Conservation (phyloP, 1,139 yeast species). For the Geotrichum siamense region DNA sequence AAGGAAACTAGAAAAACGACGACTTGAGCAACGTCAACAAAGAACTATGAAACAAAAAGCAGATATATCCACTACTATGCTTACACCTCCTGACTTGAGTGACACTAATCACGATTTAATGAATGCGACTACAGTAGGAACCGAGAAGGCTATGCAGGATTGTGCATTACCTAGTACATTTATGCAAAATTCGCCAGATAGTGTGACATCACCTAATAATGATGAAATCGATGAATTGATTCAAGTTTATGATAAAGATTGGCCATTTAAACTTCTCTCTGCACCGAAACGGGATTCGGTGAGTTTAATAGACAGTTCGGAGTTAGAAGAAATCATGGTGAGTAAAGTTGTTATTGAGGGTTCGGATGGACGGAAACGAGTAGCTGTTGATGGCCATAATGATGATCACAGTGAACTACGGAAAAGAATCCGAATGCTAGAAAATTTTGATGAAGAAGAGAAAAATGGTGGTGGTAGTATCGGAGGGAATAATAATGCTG, state of each 20-base stretch:
- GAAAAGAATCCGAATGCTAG: constrained; percentile 29
- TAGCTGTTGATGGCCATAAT: background rate
- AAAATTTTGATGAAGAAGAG: constrained; percentile 20
- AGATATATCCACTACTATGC: background rate
- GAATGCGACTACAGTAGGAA: background rate
- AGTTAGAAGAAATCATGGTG: constrained; percentile 12
- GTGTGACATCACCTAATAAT: background rate
- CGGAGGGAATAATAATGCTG: too few species aligned
- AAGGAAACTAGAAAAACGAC: constrained; percentile 21
- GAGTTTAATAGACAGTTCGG: constrained; percentile 22
- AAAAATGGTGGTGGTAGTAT: background rate
- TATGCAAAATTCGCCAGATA: constrained; percentile 3
- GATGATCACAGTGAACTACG: constrained; percentile 22
- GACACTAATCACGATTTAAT: background rate
- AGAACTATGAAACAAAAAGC: background rate
- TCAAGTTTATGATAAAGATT: constrained; percentile 4
- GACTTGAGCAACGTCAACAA: constrained; percentile 4
- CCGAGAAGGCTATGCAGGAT: background rate
- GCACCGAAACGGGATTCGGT: constrained; percentile 9
- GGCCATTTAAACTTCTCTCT: constrained; percentile 15
- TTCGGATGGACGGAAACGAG: background rate
- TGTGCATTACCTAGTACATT: background rate
- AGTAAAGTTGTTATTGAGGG: background rate
- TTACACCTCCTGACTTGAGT: constrained; percentile 8
- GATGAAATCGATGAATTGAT: background rate